Conservation (phyloP, 1,139 yeast species). For the Saccharomyces hybrid region DNA sequence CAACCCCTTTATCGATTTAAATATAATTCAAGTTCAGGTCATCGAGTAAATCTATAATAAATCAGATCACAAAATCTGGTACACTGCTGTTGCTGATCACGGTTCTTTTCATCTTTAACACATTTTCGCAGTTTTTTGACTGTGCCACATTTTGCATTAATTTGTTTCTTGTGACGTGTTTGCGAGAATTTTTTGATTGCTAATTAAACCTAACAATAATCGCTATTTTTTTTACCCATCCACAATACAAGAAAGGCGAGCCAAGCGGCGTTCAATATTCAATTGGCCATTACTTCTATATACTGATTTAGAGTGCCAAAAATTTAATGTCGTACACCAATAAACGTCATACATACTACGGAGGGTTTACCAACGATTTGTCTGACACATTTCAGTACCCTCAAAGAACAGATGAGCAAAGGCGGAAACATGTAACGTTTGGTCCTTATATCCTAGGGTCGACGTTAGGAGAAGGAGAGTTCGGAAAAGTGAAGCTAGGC, state of each 20-base stretch:
- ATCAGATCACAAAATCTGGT: background rate
- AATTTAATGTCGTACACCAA: slow-evolving; percentile 2
- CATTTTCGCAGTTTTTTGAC: background rate
- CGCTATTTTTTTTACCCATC: background rate
- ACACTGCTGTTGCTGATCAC: background rate
- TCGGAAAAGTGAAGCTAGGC: slow-evolving; percentile 92
- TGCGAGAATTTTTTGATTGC: background rate
- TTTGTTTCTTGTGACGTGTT: slow-evolving; percentile 6
- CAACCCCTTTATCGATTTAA: background rate
- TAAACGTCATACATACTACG: slow-evolving; percentile 23
- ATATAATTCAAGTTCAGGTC: background rate
- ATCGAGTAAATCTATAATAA: background rate
- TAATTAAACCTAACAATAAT: background rate
- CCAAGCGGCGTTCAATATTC: background rate
- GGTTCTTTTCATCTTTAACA: background rate
- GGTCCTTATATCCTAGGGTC: slow-evolving; percentile 86
- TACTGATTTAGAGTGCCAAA: background rate
- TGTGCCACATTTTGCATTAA: background rate
- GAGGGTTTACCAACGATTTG: slow-evolving; percentile 13
- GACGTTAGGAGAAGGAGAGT: slow-evolving; percentile 94
- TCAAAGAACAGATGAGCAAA: slow-evolving; percentile 5
- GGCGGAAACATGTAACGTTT: slow-evolving; percentile 45
- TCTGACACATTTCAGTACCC: slow-evolving; percentile 2
- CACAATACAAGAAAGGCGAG: background rate
- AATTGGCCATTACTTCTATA: background rate